These are phyloP conservation scores for Fallopia convolvulus DNA, from an alignment of 148 eudicot genomes.

Conservation along the genomic window DNA sequence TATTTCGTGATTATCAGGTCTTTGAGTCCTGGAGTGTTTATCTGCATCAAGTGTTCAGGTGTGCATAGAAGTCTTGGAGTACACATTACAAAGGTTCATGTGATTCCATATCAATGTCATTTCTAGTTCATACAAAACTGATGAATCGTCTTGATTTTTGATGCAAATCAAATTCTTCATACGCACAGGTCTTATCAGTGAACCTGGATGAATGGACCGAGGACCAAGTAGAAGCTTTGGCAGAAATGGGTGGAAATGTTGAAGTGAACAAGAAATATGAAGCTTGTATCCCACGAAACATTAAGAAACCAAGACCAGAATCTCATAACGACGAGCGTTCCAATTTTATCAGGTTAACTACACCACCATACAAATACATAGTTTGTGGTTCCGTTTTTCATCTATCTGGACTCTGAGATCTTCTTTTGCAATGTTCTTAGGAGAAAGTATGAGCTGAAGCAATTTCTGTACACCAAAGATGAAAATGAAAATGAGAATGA, in stretches of 20 bases:
- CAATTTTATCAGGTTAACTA: constrained; percentile 64
- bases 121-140: not conserved
- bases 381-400: not conserved
- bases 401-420: not conserved
- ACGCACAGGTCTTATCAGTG: constrained; percentile 63
- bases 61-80: constrained; percentile 81
- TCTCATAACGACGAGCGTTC: constrained; percentile 71
- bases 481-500: constrained; percentile 2
- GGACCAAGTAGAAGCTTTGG: constrained; percentile 63
- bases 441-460: constrained; percentile 84
- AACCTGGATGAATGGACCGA: constrained; percentile 93
- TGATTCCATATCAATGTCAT: no score
- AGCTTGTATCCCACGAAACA: constrained; percentile 51
- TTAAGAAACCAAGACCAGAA: constrained; percentile 64
- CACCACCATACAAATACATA: not conserved
- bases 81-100: constrained; percentile 63
- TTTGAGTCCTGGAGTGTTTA: constrained; percentile 64
- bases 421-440: constrained; percentile 28
- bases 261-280: constrained; percentile 72
- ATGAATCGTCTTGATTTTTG: not conserved
- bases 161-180: not conserved
- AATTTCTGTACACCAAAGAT: constrained; percentile 27
- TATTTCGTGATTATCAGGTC: constrained; percentile 41
- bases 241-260: constrained; percentile 71
- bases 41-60: constrained; percentile 86